A percentile compares a stretch with the other conserved stretches of the same genome.
phyloP scores from a whole-genome alignment of 2,329 filamentous ascomycete species.

The Lecanicillium sp. region DNA sequence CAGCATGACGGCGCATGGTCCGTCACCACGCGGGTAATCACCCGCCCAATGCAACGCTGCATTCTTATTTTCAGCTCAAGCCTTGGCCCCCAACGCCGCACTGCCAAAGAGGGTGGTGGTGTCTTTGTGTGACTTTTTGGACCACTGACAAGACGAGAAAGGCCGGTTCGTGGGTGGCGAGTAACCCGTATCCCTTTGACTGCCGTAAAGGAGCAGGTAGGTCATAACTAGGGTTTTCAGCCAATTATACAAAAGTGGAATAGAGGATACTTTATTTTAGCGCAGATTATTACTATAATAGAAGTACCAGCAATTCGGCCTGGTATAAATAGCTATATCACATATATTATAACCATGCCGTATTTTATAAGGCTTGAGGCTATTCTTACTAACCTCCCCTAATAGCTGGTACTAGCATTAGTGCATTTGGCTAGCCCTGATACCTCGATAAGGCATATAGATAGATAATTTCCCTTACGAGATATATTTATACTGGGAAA shows the following conservation, averaged over 20 bases:
- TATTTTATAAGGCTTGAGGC: neutral
- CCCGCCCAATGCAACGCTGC: too few relatives aligned
- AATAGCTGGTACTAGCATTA: neutral
- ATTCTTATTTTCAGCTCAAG: too few relatives aligned
- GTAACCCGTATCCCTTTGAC: constrained; percentile 1
- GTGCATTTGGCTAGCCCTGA: neutral
- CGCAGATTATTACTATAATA: neutral
- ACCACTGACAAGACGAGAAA: too few relatives aligned
- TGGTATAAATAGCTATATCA: neutral
- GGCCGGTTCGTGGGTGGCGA: too few relatives aligned
- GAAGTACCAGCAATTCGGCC: neutral
- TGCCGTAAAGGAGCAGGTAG: neutral
- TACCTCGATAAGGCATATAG: neutral
- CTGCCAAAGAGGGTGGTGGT: too few relatives aligned
- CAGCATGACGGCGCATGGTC: too few relatives aligned
- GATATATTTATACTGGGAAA: constrained; percentile 7
- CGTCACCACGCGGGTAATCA: too few relatives aligned
- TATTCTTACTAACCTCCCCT: neutral
- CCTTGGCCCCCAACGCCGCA: too few relatives aligned
- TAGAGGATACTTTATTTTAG: neutral
- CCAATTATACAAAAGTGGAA: neutral
- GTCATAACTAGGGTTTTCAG: too few relatives aligned
- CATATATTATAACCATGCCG: neutral
- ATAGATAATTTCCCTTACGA: constrained; percentile 1
- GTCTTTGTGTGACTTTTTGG: too few relatives aligned